phyloP scores from a whole-genome alignment of 75 land plant species.

The Cryptomeria japonica region DNA sequence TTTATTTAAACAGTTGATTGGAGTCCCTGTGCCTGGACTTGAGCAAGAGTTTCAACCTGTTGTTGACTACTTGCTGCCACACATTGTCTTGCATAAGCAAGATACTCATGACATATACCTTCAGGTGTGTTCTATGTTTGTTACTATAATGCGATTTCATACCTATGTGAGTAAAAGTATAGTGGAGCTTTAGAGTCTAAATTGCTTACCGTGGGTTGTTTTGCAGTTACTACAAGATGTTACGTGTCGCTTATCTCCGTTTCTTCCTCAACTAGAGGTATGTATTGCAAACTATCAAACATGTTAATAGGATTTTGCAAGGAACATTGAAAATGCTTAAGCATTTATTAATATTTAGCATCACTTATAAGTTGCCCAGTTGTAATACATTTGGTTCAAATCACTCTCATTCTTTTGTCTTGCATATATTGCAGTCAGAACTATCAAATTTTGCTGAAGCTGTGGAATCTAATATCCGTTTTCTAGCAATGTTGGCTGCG shows the following conservation, averaged over 20 bases:
- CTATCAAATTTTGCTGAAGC: constrained; percentile 59
- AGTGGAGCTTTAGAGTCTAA: neutral
- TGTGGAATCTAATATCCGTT: constrained; percentile 60
- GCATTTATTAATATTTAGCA: neutral
- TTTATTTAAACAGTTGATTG: constrained; percentile 61
- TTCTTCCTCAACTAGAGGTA: constrained; percentile 94
- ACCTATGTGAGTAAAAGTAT: neutral
- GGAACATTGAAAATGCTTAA: neutral
- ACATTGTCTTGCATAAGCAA: constrained; percentile 70
- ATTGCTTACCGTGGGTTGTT: constrained; percentile 9
- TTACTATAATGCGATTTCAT: neutral
- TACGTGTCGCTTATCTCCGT: constrained; percentile 53
- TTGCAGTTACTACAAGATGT: constrained; percentile 85
- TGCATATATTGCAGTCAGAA: constrained; percentile 54
- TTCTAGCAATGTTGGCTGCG: constrained; percentile 94
- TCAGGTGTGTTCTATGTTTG: constrained; percentile 50
- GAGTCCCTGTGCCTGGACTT: constrained; percentile 78
- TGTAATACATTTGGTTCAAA: neutral
- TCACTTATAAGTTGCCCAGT: neutral
- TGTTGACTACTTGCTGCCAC: constrained; percentile 77
- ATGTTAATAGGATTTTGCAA: neutral
- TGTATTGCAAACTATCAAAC: neutral
- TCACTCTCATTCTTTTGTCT: neutral
- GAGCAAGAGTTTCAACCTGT: constrained; percentile 94
- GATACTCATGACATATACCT: constrained; percentile 80